Evolutionary conservation across 345 rosid genomes (phyloP), one percentile per base, ranked within the genome.

Genomic region (Bruguiera sexangula): DNA sequence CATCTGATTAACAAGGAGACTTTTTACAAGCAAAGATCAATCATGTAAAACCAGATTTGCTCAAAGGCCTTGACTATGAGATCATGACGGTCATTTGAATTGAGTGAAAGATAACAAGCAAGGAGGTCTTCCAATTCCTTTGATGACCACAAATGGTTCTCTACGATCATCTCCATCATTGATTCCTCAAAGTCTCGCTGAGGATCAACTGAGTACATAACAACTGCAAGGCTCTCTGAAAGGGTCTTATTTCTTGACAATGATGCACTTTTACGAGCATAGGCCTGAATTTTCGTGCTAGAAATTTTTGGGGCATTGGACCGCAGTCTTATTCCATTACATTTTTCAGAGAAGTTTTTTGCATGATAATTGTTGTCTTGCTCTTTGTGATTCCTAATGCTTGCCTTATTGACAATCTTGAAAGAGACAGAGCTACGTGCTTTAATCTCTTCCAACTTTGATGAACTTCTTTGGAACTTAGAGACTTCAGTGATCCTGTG

Each of bases 111-210:
- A 61, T 88, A 94, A 48, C 97, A 94, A 32, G 96, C 93, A 11
- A 94, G 91, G 60, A 91, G 86, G 60, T 94, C 98, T 63, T 91
- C 97, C 71, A 94, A 83, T 24, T 91, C 96, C 79, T 87, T 86
- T 0, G 93, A 80, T 26, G 74, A 77, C 67, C 80, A 82, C 70
- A 94, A 83, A 63, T 89, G 86, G 78, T 89, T 88, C 82, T 85
- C 95, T 27, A 71, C 71, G 6, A 94, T 94, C 98, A 94, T 94
- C 84, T 94, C 98, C 86, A 89, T 80, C 97, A 94, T 94, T 1
- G 98, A 94, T 2, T 91, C 96, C 65, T 78, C 83, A 86, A 94
- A 94, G 50, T 94, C 98, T 67, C 74, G 88, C 79, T 75, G 84
- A 8, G 98, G 96, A 77, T 94, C 90, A 51, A 77, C 78, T 20